A percentile compares a stretch with the other conserved stretches of the same genome.
Conservation (phyloP, 352 stramenopile species). For the Phytophthora meadii region DNA sequence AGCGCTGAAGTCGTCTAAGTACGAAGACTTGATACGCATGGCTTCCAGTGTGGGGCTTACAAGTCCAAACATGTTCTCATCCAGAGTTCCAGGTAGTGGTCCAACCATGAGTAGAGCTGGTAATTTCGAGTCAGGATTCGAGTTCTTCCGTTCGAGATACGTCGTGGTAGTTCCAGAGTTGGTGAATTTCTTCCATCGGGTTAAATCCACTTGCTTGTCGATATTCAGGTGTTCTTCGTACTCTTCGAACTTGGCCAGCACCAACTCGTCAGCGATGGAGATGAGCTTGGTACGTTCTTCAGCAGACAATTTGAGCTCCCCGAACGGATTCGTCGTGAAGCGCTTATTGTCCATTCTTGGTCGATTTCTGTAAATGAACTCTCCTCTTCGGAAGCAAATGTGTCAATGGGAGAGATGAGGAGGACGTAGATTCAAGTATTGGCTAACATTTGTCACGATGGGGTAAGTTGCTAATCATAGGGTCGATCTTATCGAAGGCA, state of each 20-base stretch:
- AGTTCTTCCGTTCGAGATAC: slow-evolving; percentile 20
- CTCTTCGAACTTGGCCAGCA: slow-evolving; percentile 18
- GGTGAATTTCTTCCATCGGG: slow-evolving; percentile 18
- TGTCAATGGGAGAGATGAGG: not conserved
- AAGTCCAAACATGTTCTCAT: slow-evolving; percentile 47
- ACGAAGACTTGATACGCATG: slow-evolving; percentile 28
- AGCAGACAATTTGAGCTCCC: slow-evolving; percentile 1
- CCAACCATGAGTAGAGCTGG: slow-evolving; percentile 31
- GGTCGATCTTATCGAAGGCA: not conserved
- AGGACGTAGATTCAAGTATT: not conserved
- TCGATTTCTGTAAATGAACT: not conserved
- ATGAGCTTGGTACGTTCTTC: slow-evolving; percentile 12
- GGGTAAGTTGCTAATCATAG: not conserved
- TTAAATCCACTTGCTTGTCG: slow-evolving; percentile 8
- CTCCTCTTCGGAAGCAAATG: not conserved
- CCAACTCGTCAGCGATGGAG: slow-evolving; percentile 8
- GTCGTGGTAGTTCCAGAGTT: slow-evolving; percentile 14
- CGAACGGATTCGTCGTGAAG: slow-evolving; percentile 12
- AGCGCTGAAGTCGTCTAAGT: slow-evolving; percentile 29
- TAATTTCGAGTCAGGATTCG: slow-evolving; percentile 19
- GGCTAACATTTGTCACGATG: not conserved
- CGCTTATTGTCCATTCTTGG: slow-evolving; percentile 13
- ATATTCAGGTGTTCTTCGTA: slow-evolving; percentile 21
- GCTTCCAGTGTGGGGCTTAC: slow-evolving; percentile 29
- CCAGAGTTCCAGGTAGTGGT: slow-evolving; percentile 28